Evolutionary conservation across 805 yeast species (phyloP).

Genomic region (Saccharomycopsis vini): DNA sequence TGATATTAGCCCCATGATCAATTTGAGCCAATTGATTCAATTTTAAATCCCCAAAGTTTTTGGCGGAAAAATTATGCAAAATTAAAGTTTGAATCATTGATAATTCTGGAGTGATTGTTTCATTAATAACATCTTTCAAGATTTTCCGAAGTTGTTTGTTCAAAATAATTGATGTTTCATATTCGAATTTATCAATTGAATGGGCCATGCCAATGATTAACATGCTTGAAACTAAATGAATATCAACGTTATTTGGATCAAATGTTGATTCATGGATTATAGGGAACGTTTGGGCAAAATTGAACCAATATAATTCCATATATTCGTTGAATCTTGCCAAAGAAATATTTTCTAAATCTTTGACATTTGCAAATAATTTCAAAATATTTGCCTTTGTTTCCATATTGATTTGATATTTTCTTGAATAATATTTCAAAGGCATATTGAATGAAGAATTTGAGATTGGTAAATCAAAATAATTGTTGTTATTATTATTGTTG

Average conservation of each 20-base stretch:
- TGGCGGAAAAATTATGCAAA: constrained; percentile 12
- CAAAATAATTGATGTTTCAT: constrained; percentile 3
- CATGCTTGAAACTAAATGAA: constrained; percentile 13
- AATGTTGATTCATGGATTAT: constrained; percentile 16
- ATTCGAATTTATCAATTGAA: constrained; percentile 7
- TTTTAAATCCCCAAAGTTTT: constrained; percentile 13
- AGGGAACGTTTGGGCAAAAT: constrained; percentile 15
- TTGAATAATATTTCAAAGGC: not conserved
- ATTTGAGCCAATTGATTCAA: constrained; percentile 13
- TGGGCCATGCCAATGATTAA: constrained; percentile 16
- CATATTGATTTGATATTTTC: not conserved
- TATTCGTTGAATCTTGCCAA: constrained; percentile 10
- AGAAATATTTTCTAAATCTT: constrained; percentile 1
- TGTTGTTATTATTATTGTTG: not conserved
- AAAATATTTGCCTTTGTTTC: not conserved
- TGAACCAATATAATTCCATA: constrained; percentile 15
- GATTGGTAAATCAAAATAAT: constrained; percentile 4
- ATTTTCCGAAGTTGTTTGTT: constrained; percentile 9
- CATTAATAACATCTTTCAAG: constrained; percentile 6
- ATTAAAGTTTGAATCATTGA: constrained; percentile 11
- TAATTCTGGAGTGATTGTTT: constrained; percentile 2
- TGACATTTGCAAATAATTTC: not conserved
- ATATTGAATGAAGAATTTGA: not conserved
- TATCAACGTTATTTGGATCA: constrained; percentile 11
- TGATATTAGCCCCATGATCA: constrained; percentile 15